A percentile compares a stretch with the other conserved stretches of the same genome.
Evolutionary conservation across 345 rosid species (phyloP).

Genomic region (Aurinia saxatilis): DNA sequence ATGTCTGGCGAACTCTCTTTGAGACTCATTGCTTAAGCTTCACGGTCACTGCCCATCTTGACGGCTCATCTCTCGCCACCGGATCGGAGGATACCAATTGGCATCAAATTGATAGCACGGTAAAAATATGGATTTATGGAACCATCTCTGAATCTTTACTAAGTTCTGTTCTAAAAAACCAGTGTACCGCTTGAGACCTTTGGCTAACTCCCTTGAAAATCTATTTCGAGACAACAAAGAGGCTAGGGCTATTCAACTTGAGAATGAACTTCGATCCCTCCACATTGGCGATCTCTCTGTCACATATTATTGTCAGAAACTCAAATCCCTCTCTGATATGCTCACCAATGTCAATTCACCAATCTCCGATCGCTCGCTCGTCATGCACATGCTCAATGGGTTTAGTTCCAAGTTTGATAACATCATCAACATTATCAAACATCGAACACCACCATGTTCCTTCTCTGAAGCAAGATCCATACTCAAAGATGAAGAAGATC

Average conservation of each 20-base stretch:
- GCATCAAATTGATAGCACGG: background rate
- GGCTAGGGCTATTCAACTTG: no score
- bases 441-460: background rate
- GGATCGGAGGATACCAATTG: background rate
- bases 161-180: background rate
- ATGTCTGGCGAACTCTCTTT: background rate
- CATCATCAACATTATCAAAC: background rate
- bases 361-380: background rate
- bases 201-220: background rate
- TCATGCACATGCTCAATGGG: background rate
- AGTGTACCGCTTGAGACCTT: background rate
- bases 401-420: no score
- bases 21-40: background rate
- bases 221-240: background rate
- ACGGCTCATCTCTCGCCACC: background rate
- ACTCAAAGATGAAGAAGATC: background rate
- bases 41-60: background rate
- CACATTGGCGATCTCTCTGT: background rate
- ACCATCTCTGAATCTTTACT: background rate
- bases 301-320: background rate
- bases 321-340: no score
- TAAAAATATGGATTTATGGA: background rate
- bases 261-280: background rate
- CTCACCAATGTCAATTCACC: background rate
- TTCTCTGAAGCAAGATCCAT: background rate